Conservation (phyloP, 495 filamentous ascomycete genomes). For the Mytilinidion resinicola region DNA sequence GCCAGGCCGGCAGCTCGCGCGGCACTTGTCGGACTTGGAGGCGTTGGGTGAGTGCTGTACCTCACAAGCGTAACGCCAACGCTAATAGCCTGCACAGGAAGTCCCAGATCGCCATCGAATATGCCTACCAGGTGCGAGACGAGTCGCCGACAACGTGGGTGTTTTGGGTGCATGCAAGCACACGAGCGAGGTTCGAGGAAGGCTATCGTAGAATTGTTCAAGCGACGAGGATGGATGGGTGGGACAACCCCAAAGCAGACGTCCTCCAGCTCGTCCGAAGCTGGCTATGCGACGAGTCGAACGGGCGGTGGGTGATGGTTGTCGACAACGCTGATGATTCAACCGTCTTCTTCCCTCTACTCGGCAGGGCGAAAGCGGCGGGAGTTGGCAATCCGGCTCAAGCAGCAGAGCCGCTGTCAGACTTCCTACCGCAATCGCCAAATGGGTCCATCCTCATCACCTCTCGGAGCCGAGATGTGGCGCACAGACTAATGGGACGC, state of each 20-base stretch:
- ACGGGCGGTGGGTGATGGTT: slow-evolving; percentile 14
- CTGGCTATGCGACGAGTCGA: slow-evolving; percentile 2
- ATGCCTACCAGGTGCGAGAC: slow-evolving; percentile 35
- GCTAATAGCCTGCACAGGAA: background rate
- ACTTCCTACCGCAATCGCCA: slow-evolving; percentile 1
- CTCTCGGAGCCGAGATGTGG: slow-evolving; percentile 2
- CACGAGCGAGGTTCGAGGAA: slow-evolving; percentile 32
- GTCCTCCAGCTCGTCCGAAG: slow-evolving; percentile 4
- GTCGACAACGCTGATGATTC: slow-evolving; percentile 17
- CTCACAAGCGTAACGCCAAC: background rate
- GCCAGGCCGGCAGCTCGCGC: slow-evolving; percentile 19
- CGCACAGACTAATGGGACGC: slow-evolving; percentile 31
- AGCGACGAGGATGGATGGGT: background rate
- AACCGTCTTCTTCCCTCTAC: background rate
- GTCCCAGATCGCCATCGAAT: slow-evolving; percentile 34
- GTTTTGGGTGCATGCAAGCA: slow-evolving; percentile 48
- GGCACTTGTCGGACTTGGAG: slow-evolving; percentile 32
- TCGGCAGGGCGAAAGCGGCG: background rate
- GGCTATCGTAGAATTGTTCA: background rate
- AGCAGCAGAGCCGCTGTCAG: background rate
- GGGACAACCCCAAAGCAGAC: background rate
- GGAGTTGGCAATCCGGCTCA: background rate
- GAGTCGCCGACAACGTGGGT: slow-evolving; percentile 42
- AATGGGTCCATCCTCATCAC: slow-evolving; percentile 16
- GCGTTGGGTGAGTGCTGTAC: slow-evolving; percentile 40